Conservation (phyloP, 1,139 yeast species). For the Zygosaccharomyces pseudobailii region DNA sequence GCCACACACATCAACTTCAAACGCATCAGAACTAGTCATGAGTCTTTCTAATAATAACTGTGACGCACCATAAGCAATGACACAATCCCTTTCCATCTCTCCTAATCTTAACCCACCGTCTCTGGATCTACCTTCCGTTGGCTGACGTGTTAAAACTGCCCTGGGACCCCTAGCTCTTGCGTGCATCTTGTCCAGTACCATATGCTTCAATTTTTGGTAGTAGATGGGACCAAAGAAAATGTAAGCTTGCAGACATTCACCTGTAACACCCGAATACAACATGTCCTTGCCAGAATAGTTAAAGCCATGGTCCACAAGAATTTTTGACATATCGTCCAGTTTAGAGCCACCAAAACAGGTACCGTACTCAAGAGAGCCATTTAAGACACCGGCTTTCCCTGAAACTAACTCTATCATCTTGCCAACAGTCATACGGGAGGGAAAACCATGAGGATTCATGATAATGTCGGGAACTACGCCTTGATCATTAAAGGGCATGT, state of each 20-base stretch:
- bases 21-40: constrained; percentile 96
- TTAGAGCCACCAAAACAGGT: constrained; percentile 98
- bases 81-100: constrained; percentile 99
- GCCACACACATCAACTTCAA: constrained; percentile 93
- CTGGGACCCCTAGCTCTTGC: constrained; percentile 99
- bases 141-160: constrained; percentile 96
- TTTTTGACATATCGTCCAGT: constrained; percentile 91
- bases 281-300: constrained; percentile 95
- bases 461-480: constrained; percentile 93
- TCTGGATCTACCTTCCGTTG: constrained; percentile 98
- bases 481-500: constrained; percentile 87
- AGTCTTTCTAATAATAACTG: constrained; percentile 88
- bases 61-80: constrained; percentile 98
- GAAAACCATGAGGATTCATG: constrained; percentile 99
- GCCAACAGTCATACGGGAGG: constrained; percentile 99
- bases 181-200: constrained; percentile 99
- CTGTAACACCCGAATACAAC: constrained; percentile 97
- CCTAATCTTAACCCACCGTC: constrained; percentile 99
- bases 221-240: constrained; percentile 98
- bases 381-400: constrained; percentile 95
- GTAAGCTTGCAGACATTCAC: constrained; percentile 95
- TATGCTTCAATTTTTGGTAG: constrained; percentile 95
- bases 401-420: constrained; percentile 95
- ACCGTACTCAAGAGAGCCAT: constrained; percentile 90
- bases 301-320: constrained; percentile 86